phyloP scores from a whole-genome alignment of 805 yeast species.

The Lachancea quebecensis region DNA sequence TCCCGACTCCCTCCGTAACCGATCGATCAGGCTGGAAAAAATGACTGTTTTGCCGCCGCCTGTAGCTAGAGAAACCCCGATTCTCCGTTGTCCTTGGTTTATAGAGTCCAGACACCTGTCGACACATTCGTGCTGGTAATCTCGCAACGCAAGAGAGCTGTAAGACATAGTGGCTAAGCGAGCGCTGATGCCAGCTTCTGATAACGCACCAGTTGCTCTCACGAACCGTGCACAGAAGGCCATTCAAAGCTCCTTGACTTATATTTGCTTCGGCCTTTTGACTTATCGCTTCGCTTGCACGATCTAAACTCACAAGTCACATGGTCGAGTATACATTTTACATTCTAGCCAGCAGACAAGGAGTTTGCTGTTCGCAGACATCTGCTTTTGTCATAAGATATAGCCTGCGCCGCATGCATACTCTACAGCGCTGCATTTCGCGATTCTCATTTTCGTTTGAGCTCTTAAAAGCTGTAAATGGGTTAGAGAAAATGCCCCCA shows the following conservation, averaged over 20 bases:
- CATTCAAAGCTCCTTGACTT: background rate
- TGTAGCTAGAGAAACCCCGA: constrained; percentile 83
- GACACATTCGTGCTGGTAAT: constrained; percentile 70
- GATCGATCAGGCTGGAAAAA: constrained; percentile 51
- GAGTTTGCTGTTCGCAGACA: too few species aligned
- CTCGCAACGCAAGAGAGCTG: constrained; percentile 27
- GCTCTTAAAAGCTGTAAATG: too few species aligned
- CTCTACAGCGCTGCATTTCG: too few species aligned
- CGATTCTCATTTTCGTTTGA: too few species aligned
- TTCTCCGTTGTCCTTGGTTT: constrained; percentile 40
- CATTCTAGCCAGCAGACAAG: too few species aligned
- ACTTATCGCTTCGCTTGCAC: background rate
- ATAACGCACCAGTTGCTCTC: too few species aligned
- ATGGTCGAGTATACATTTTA: too few species aligned
- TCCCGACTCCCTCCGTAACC: constrained; percentile 11
- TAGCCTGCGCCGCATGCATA: too few species aligned
- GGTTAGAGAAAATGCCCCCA: too few species aligned
- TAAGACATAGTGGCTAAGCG: background rate
- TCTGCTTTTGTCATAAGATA: too few species aligned
- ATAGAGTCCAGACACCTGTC: constrained; percentile 45
- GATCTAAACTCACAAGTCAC: too few species aligned
- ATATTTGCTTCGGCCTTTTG: background rate
- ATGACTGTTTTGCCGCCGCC: constrained; percentile 94
- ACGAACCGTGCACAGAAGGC: too few species aligned
- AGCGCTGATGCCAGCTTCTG: background rate